These are phyloP conservation scores for Selaginella tamariscina DNA, from an alignment of 75 land plant genomes.

Conservation along the genomic window DNA sequence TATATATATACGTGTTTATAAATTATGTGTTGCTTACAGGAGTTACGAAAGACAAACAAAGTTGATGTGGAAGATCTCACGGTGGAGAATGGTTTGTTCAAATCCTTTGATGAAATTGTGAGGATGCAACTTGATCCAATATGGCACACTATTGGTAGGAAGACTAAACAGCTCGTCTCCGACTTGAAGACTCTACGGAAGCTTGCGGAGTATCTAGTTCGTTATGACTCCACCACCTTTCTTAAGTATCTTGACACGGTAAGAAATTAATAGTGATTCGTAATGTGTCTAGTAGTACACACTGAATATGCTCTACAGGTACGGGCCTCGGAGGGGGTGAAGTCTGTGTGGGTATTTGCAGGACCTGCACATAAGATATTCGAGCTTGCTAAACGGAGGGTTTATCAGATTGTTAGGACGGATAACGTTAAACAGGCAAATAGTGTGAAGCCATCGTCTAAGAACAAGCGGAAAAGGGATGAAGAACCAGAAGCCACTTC, in stretches of 20 bases:
- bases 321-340: constrained; percentile 81
- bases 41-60: constrained; percentile 88
- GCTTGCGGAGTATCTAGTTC: constrained; percentile 75
- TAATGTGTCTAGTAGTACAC: too few species aligned
- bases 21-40: too few species aligned
- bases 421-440: constrained; percentile 20
- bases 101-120: constrained; percentile 97
- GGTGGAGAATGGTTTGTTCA: constrained; percentile 94
- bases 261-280: too few species aligned
- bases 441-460: not conserved
- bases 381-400: constrained; percentile 86
- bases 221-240: constrained; percentile 93
- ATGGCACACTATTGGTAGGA: constrained; percentile 92
- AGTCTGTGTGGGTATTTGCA: constrained; percentile 96
- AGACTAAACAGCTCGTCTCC: constrained; percentile 81
- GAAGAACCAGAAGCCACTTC: constrained; percentile 14
- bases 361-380: constrained; percentile 87
- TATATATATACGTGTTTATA: too few species aligned
- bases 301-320: too few species aligned
- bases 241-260: constrained; percentile 89
- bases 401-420: constrained; percentile 49
- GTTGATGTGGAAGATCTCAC: constrained; percentile 98
- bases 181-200: constrained; percentile 87
- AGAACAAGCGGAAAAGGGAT: constrained; percentile 20
- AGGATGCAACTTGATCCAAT: constrained; percentile 88